A percentile compares a stretch with the other conserved stretches of the same genome.
These are phyloP conservation scores for Flaveria trinervia DNA, from an alignment of 129 eudicot genomes.

Conservation along the genomic window DNA sequence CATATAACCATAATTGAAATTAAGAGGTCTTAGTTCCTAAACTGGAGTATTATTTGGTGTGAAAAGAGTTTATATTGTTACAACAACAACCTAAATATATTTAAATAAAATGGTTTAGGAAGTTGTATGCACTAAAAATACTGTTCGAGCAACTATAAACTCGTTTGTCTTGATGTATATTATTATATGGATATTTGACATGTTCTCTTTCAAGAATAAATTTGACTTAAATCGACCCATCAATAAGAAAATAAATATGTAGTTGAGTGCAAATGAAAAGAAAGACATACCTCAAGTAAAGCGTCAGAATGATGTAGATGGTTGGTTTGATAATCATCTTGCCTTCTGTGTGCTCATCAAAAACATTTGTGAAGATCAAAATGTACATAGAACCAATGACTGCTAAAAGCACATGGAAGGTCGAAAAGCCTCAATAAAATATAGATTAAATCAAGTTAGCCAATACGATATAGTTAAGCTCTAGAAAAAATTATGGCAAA, in stretches of 20 bases:
- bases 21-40: too few species aligned
- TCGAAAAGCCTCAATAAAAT: conserved; percentile 67
- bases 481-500: too few species aligned
- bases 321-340: conserved; percentile 46
- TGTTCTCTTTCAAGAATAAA: too few species aligned
- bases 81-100: not conserved
- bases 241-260: not conserved
- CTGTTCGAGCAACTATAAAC: not conserved
- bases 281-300: conserved; percentile 57
- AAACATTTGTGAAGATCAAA: conserved; percentile 56
- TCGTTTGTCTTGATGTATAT: not conserved
- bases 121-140: not conserved
- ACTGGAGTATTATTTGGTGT: too few species aligned
- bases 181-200: too few species aligned
- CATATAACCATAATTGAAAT: too few species aligned
- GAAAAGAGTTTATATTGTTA: not conserved
- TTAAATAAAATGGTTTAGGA: not conserved
- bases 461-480: not conserved
- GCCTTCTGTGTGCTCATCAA: conserved; percentile 36
- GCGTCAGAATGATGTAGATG: conserved; percentile 53
- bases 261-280: not conserved
- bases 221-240: too few species aligned
- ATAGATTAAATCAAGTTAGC: conserved; percentile 9
- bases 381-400: conserved; percentile 64
- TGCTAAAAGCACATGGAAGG: conserved; percentile 70